Percentiles rank a stretch among this genome's conserved stretches.
phyloP scores from a whole-genome alignment of 495 filamentous ascomycete genomes.

The Penicillium cataractarum region DNA sequence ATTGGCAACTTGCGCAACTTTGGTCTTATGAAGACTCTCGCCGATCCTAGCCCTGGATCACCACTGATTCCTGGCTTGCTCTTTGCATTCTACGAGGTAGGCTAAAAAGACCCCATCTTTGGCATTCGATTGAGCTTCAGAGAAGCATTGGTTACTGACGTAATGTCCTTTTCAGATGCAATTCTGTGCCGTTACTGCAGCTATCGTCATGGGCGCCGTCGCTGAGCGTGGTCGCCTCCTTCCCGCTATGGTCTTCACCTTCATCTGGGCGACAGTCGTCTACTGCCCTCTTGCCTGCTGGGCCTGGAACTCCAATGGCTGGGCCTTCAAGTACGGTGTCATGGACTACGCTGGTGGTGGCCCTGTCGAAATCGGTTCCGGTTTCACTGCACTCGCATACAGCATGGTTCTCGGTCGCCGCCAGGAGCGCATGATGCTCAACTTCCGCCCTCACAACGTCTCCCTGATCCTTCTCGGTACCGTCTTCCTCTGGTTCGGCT shows the following conservation, averaged over 20 bases:
- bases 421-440: constrained; percentile 99
- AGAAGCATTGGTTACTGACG: neutral
- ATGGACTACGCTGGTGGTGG: constrained; percentile 97
- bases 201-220: constrained; percentile 88
- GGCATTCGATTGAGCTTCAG: neutral
- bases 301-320: constrained; percentile 93
- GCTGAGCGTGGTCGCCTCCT: constrained; percentile 93
- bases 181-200: constrained; percentile 92
- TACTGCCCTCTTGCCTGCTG: constrained; percentile 97
- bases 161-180: constrained; percentile 67
- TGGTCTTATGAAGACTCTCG: constrained; percentile 66
- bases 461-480: constrained; percentile 96
- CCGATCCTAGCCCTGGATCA: constrained; percentile 63
- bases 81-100: constrained; percentile 64
- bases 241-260: constrained; percentile 93
- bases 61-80: constrained; percentile 65
- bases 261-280: constrained; percentile 95
- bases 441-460: constrained; percentile 95
- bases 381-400: constrained; percentile 90
- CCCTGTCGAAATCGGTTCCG: constrained; percentile 96
- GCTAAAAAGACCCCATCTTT: neutral
- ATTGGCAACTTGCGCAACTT: constrained; percentile 70
- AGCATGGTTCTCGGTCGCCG: constrained; percentile 93
- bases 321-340: constrained; percentile 90
- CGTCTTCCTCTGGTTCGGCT: constrained; percentile 96